Evolutionary conservation across 2,329 filamentous ascomycete genomes (phyloP).

Genomic region (Catunica adiposa): DNA sequence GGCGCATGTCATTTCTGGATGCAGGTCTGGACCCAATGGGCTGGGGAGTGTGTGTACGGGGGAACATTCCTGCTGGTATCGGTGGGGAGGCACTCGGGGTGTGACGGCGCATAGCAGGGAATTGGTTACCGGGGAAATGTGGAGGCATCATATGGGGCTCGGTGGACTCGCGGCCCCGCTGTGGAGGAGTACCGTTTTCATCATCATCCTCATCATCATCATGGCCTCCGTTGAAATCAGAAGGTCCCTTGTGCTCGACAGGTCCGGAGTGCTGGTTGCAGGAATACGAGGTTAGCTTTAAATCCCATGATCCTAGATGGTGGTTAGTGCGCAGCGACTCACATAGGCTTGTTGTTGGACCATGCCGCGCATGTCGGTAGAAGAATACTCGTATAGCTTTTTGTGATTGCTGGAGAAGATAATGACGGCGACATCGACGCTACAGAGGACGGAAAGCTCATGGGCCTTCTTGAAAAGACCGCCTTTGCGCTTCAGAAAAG

Average conservation of each 20-base stretch:
- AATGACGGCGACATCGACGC: conserved; percentile 94
- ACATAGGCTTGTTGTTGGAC: conserved; percentile 83
- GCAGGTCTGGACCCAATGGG: conserved; percentile 17
- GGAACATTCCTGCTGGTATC: conserved; percentile 55
- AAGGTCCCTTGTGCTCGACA: conserved; percentile 90
- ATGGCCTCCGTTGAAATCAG: conserved; percentile 75
- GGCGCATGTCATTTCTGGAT: conserved; percentile 22
- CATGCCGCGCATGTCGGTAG: conserved; percentile 79
- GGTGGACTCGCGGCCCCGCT: conserved; percentile 37
- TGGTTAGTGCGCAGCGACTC: conserved; percentile 25
- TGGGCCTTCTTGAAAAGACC: conserved; percentile 99
- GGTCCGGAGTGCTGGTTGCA: conserved; percentile 62
- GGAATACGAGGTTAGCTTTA: conserved; percentile 14
- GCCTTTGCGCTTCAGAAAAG: conserved; percentile 96
- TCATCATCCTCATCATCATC: conserved; percentile 76
- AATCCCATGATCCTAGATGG: conserved; percentile 7
- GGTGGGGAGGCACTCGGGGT: conserved; percentile 81
- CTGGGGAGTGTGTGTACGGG: conserved; percentile 17
- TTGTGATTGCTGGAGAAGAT: conserved; percentile 92
- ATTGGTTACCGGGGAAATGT: conserved; percentile 50
- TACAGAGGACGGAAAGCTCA: conserved; percentile 93
- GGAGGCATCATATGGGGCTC: conserved; percentile 49
- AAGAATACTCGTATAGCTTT: conserved; percentile 97
- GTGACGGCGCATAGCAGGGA: conserved; percentile 64
- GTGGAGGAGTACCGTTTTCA: conserved; percentile 55